Conservation (phyloP, 2,329 filamentous ascomycete genomes). For the Colletotrichum magnum region DNA sequence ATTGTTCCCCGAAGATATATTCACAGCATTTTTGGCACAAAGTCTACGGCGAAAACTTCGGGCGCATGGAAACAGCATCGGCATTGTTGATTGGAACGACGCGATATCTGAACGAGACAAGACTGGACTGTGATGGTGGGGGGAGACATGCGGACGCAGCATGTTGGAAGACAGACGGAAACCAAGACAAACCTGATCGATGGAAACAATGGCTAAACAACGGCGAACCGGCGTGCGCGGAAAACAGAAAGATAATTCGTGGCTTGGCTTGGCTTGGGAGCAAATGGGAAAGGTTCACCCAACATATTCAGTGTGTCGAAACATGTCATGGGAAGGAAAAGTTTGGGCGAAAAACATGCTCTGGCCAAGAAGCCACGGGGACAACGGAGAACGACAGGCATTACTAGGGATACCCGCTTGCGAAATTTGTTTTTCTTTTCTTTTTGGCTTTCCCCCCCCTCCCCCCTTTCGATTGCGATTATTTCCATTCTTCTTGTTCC, state of each 20-base stretch:
- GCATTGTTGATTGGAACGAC: conserved; percentile 7
- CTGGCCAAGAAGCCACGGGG: conserved; percentile 10
- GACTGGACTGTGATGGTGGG: no score
- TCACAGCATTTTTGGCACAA: conserved; percentile 14
- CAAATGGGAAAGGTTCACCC: conserved; percentile 8
- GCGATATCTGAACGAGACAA: conserved; percentile 22
- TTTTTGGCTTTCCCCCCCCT: background rate
- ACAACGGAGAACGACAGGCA: conserved; percentile 34
- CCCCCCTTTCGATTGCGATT: conserved; percentile 19
- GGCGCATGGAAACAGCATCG: conserved; percentile 18
- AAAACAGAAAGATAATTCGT: conserved; percentile 22
- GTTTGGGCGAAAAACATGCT: conserved; percentile 23
- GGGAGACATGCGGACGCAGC: background rate
- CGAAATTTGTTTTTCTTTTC: conserved; percentile 23
- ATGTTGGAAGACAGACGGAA: conserved; percentile 5
- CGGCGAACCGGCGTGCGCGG: conserved; percentile 32
- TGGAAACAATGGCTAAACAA: conserved; percentile 15
- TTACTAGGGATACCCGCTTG: conserved; percentile 40
- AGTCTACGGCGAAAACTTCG: conserved; percentile 12
- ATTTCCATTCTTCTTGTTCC: conserved; percentile 42
- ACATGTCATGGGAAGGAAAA: conserved; percentile 34
- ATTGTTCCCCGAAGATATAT: conserved; percentile 10
- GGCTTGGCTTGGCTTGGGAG: conserved; percentile 13
- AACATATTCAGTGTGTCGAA: conserved; percentile 7
- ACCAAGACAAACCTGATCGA: background rate